Base-by-base conservation (phyloP, 106 monocot genomes). In the Dendrobium huoshanense region DNA sequence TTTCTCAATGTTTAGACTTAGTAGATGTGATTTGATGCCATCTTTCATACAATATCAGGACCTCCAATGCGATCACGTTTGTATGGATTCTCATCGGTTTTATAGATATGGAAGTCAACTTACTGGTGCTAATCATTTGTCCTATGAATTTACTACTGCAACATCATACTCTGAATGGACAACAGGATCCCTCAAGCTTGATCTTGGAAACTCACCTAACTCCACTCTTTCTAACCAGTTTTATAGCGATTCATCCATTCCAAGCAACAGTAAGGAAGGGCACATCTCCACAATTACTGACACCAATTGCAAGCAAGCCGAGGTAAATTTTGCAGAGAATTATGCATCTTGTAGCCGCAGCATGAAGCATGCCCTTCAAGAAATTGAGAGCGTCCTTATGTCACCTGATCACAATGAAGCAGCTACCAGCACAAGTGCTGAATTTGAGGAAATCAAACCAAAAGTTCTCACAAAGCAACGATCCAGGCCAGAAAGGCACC, bases 301-400 rank as follows among this genome's bases (percentile, higher is more conserved):
- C 45, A 45, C 45, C 45, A 45, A 6, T 45, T 45, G 9, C 45
- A 45, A 45, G 45, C 45, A 6, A 45, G 8, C 45, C 45, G 8
- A 45, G 45, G 45, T 45, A 45, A 45, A 6, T 45, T 45, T 45
- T 45, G 45, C 45, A 45, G 45, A 45, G 59, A 75, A 72, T 40
- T 13, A 84, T 17, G 79, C 75, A 25, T 43, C 72, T 77, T 85
- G 86, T 1, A 77, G 75, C 20, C 81, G 79, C n/a, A 78, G 70
- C 81, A 92, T 90, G 82, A 81, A 82, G 72, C 61, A 92, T 79
- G 85, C 87, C 19, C 72, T 96, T 29, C 91, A 86, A 75, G 84
- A 93, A 83, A 76, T 96, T 58, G 91, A 91, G 82, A 91, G 84
- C 10, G 89, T 92, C 70, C 89, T 93, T 7, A 92, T 94, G 96